Evolutionary conservation across 208 protist genomes (phyloP).

Genomic region (Acanthamoeba lenticulata): DNA sequence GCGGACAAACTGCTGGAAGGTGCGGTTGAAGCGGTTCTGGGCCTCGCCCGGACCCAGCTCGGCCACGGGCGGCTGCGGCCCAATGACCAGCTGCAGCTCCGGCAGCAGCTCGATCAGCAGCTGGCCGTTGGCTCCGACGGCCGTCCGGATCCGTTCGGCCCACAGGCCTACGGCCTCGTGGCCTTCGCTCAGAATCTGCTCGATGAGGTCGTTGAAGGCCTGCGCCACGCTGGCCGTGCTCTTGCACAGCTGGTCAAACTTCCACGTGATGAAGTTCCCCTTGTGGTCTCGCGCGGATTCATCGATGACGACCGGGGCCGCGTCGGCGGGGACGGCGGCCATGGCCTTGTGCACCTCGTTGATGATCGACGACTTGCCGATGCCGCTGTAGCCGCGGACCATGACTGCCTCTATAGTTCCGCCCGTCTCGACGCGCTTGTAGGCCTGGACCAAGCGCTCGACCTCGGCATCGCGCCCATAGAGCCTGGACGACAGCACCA

Average conservation of each 20-base stretch:
- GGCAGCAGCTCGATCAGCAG: slow-evolving; percentile 61
- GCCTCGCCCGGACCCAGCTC: slow-evolving; percentile 34
- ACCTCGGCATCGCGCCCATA: background rate
- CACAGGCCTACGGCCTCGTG: background rate
- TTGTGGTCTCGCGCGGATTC: background rate
- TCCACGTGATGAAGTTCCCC: slow-evolving; percentile 65
- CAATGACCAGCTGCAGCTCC: slow-evolving; percentile 61
- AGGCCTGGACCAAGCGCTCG: too few relatives aligned
- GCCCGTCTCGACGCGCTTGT: too few relatives aligned
- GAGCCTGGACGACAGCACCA: background rate
- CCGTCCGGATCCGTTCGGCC: background rate
- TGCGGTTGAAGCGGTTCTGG: slow-evolving; percentile 65
- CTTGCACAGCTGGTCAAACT: slow-evolving; percentile 62
- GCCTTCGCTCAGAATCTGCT: slow-evolving; percentile 51
- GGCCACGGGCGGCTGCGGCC: slow-evolving; percentile 9
- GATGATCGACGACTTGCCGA: slow-evolving; percentile 39
- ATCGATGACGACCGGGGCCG: too few relatives aligned
- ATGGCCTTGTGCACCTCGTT: slow-evolving; percentile 45
- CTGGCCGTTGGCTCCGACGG: slow-evolving; percentile 39
- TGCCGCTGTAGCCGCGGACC: slow-evolving; percentile 59
- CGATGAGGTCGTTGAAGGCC: slow-evolving; percentile 52
- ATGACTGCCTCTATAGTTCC: background rate
- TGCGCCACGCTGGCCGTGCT: slow-evolving; percentile 29
- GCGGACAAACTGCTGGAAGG: slow-evolving; percentile 64
- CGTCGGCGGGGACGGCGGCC: too few relatives aligned